Conservation (phyloP, 495 filamentous ascomycete genomes). For the Stereocaulon alpinum region DNA sequence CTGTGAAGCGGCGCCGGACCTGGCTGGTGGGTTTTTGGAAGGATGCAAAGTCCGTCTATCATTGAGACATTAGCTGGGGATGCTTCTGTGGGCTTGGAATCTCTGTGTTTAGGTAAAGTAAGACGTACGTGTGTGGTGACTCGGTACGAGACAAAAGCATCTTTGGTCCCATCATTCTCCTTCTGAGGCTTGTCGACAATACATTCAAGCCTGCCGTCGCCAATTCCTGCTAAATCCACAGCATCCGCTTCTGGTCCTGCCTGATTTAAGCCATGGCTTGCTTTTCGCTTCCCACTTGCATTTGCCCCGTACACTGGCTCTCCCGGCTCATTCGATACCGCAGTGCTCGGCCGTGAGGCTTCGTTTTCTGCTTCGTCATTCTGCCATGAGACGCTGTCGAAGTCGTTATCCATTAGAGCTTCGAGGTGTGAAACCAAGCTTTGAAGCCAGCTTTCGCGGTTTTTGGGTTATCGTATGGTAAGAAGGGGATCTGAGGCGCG, state of each 20-base stretch:
- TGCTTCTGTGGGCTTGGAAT: not conserved
- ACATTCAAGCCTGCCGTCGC: slow-evolving; percentile 76
- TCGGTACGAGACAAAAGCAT: slow-evolving; percentile 90
- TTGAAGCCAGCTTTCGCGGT: not conserved
- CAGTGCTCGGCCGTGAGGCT: slow-evolving; percentile 38
- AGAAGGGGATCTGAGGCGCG: not conserved
- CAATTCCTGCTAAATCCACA: slow-evolving; percentile 56
- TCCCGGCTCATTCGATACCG: slow-evolving; percentile 32
- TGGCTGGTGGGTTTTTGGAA: slow-evolving; percentile 69
- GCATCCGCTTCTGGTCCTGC: slow-evolving; percentile 46
- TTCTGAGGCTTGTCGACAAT: slow-evolving; percentile 72
- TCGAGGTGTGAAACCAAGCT: not conserved
- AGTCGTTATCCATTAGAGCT: slow-evolving; percentile 39
- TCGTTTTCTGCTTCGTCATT: slow-evolving; percentile 40
- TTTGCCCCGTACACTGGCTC: slow-evolving; percentile 30
- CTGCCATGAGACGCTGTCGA: slow-evolving; percentile 49
- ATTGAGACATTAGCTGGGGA: not conserved
- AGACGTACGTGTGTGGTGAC: slow-evolving; percentile 75
- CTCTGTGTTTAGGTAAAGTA: not conserved
- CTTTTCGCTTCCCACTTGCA: slow-evolving; percentile 43
- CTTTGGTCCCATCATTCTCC: slow-evolving; percentile 94
- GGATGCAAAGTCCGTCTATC: slow-evolving; percentile 81
- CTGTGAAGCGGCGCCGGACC: slow-evolving; percentile 86
- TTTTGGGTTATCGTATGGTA: not conserved
- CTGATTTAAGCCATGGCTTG: slow-evolving; percentile 41